Conservation (phyloP, 2,329 filamentous ascomycete genomes). For the Didymella exigua region DNA sequence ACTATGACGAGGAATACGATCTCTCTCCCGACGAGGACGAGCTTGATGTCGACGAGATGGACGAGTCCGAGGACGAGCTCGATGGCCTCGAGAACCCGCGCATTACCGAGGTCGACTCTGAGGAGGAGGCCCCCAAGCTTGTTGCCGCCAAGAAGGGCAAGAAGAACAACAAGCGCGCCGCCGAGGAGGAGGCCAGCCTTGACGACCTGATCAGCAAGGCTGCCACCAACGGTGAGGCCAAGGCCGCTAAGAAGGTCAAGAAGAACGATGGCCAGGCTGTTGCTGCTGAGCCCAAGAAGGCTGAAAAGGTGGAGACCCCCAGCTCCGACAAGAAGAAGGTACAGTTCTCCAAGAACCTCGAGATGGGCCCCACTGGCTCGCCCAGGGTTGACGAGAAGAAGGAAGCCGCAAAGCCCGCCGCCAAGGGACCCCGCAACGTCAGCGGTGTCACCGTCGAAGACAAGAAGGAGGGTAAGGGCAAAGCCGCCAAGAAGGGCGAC, state of each 20-base stretch:
- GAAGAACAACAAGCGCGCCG: slow-evolving; percentile 89
- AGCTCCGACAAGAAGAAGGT: slow-evolving; percentile 81
- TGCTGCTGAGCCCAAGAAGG: slow-evolving; percentile 54
- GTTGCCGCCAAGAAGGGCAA: slow-evolving; percentile 53
- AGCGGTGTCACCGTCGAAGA: slow-evolving; percentile 93
- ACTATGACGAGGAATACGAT: slow-evolving; percentile 70
- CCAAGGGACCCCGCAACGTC: slow-evolving; percentile 72
- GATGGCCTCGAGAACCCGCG: slow-evolving; percentile 75
- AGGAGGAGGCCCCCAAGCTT: slow-evolving; percentile 68
- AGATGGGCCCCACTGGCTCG: slow-evolving; percentile 82
- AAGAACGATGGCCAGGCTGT: slow-evolving; percentile 95
- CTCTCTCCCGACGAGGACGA: slow-evolving; percentile 80
- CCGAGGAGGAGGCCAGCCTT: slow-evolving; percentile 67
- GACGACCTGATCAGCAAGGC: slow-evolving; percentile 85
- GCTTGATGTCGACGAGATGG: slow-evolving; percentile 60
- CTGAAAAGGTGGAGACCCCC: slow-evolving; percentile 56
- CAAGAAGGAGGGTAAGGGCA: slow-evolving; percentile 87
- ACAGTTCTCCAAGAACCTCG: slow-evolving; percentile 97
- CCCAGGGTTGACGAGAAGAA: slow-evolving; percentile 52
- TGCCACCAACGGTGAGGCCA: slow-evolving; percentile 77
- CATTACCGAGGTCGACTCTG: slow-evolving; percentile 80
- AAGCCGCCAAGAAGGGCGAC: slow-evolving; percentile 86
- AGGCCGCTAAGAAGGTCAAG: slow-evolving; percentile 97
- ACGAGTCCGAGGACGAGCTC: slow-evolving; percentile 56
- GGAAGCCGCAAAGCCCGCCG: slow-evolving; percentile 55